These are phyloP conservation scores for Solanum tarapatanum DNA, from an alignment of 257 asterid species.

Conservation along the genomic window DNA sequence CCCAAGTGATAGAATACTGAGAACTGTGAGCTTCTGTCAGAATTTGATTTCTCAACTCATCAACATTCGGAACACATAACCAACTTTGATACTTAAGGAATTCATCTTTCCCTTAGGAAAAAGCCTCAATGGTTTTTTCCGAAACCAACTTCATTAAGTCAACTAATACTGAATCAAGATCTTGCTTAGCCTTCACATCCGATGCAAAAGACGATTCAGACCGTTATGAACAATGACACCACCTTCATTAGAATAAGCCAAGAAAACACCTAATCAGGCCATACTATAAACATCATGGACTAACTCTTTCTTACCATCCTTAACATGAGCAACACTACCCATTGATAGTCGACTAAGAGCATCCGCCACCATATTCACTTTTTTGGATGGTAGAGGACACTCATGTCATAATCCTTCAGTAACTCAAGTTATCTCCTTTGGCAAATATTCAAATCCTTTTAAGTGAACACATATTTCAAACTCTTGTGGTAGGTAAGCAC, in stretches of 20 bases:
- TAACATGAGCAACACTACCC: background rate
- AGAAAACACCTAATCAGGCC: background rate
- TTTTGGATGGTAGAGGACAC: background rate
- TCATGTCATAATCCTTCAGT: background rate
- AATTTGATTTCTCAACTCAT: too few relatives aligned
- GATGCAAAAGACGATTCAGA: too few relatives aligned
- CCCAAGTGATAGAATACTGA: background rate
- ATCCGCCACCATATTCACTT: too few relatives aligned
- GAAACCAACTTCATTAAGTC: background rate
- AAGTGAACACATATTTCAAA: background rate
- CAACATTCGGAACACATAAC: too few relatives aligned
- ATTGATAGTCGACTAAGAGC: background rate
- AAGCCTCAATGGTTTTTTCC: background rate
- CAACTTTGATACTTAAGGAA: background rate
- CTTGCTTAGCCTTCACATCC: background rate
- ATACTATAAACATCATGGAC: too few relatives aligned
- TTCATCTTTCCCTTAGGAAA: background rate
- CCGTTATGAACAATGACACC: background rate
- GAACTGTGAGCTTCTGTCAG: too few relatives aligned
- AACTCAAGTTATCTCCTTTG: background rate
- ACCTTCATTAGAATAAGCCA: background rate
- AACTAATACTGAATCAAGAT: too few relatives aligned
- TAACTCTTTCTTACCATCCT: background rate
- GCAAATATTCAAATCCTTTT: background rate
- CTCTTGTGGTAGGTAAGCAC: background rate